Base-by-base conservation (phyloP, 2,329 filamentous ascomycete genomes). In the Salinomyces thailandicus region DNA sequence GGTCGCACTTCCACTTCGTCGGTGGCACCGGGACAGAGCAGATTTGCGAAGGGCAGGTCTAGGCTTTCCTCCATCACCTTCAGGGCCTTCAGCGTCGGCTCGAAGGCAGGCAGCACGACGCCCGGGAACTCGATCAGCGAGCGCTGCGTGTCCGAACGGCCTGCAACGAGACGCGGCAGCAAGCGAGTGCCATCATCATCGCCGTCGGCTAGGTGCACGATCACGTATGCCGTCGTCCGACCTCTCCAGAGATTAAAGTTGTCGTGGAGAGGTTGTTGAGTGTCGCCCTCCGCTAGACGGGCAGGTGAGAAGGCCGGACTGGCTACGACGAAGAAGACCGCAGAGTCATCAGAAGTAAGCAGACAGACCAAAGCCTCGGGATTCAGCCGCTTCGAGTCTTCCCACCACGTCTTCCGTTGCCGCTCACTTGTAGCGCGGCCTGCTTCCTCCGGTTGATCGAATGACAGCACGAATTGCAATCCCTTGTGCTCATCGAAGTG, bases 341-440 rank as follows among this genome's bases (percentile, higher is more conserved):
- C 40, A 5, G 41, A 39, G 4, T 47, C 48, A 7, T 50, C 51
- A 2, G 57, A 55, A 13, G 62, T 63, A 1, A 72, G 48, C 3
- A 73, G 45, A 37, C 70, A 75, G 1, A 75, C 59, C 2, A 77
- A 57, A 3, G 64, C 61, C 14, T 71, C 71, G 1, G 59, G 50
- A 14, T 66, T 61, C 3, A 77, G 57, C n/a, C 64, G 59, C 41
- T 67, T 71, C 11, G 61, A 65, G 3, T 61, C 54, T 13, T 54
- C 44, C 73, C 72, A 77, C 69, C 68, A 75, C 0, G 67, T 59
- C 31, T 54, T 51, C 27, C 71, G 60, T 33, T 50, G 81, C 69
- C 1, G 85, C 59, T 1, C 72, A 66, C 32, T 68, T 56, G 4
- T 85, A 53, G 1, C 85, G 66, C 0, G 81, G 81, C 36, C 83